Percentiles rank a stretch among this genome's conserved stretches.
phyloP scores from a whole-genome alignment of 2,329 filamentous ascomycete species.

The Aspergillus pseudoterreus region DNA sequence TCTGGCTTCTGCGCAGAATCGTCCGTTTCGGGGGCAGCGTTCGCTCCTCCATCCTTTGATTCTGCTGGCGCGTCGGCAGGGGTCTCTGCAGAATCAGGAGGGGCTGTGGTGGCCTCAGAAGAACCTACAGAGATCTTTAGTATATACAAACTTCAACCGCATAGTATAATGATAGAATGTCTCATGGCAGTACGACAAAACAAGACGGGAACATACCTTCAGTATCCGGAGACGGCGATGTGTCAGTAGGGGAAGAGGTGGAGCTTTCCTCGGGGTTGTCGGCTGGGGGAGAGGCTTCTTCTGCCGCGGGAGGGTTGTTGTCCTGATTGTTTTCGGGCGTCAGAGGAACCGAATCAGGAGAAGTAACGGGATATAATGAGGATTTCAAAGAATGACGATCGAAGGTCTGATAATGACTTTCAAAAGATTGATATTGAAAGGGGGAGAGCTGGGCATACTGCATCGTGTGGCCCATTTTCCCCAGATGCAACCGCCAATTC shows the following conservation, averaged over 20 bases:
- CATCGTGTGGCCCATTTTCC: slow-evolving; percentile 35
- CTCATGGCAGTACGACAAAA: background rate
- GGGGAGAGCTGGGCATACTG: slow-evolving; percentile 44
- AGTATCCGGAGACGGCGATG: slow-evolving; percentile 22
- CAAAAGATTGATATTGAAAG: slow-evolving; percentile 42
- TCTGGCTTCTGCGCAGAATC: slow-evolving; percentile 6
- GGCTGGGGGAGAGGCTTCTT: slow-evolving; percentile 13
- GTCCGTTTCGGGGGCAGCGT: slow-evolving; percentile 8
- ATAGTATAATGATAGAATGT: background rate
- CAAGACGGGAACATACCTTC: slow-evolving; percentile 24
- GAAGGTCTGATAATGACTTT: slow-evolving; percentile 43
- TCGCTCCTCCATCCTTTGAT: slow-evolving; percentile 20
- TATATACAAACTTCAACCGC: slow-evolving; percentile 2
- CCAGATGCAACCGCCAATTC: slow-evolving; percentile 27
- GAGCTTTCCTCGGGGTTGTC: slow-evolving; percentile 20
- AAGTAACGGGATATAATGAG: slow-evolving; percentile 34
- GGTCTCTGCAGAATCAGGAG: slow-evolving; percentile 20
- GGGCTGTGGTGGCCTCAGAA: slow-evolving; percentile 23
- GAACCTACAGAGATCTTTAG: slow-evolving; percentile 19
- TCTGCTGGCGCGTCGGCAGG: slow-evolving; percentile 11
- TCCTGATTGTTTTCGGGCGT: slow-evolving; percentile 36
- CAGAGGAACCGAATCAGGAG: slow-evolving; percentile 29
- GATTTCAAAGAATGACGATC: slow-evolving; percentile 37
- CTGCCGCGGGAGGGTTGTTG: slow-evolving; percentile 27
- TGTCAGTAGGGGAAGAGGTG: slow-evolving; percentile 22